These are phyloP conservation scores for Staphylotrichum longicolle DNA, from an alignment of 495 filamentous ascomycete species.

Conservation along the genomic window DNA sequence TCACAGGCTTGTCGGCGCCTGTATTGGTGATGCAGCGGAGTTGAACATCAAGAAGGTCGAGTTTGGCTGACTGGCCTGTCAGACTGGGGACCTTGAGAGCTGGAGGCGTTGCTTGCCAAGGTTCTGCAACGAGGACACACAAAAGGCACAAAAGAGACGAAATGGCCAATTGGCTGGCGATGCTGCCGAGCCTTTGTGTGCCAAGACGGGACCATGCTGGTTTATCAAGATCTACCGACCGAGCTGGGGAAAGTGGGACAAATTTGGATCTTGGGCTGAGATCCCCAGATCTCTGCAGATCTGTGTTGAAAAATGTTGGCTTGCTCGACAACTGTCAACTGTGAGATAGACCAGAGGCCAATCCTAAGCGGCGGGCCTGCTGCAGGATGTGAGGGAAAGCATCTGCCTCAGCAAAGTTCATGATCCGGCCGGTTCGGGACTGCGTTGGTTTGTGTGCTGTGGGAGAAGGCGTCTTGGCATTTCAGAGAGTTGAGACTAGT, in stretches of 20 bases:
- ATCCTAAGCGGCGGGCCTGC: too few relatives aligned
- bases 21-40: slow-evolving; percentile 18
- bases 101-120: neutral
- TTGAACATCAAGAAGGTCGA: slow-evolving; percentile 19
- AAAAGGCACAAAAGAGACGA: too few relatives aligned
- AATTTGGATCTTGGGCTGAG: neutral
- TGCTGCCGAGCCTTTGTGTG: slow-evolving; percentile 9
- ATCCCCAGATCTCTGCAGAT: neutral
- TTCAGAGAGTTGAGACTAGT: too few relatives aligned
- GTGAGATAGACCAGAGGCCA: neutral
- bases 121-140: neutral
- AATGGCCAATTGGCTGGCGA: slow-evolving; percentile 3
- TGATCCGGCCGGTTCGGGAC: too few relatives aligned
- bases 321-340: too few relatives aligned
- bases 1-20: slow-evolving; percentile 11
- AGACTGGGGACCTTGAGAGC: neutral
- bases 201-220: slow-evolving; percentile 24
- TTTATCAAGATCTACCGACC: slow-evolving; percentile 23
- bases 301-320: neutral
- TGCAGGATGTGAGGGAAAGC: too few relatives aligned
- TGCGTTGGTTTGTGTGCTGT: too few relatives aligned
- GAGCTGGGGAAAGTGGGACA: neutral
- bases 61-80: slow-evolving; percentile 3
- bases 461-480: too few relatives aligned
- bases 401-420: too few relatives aligned